Evolutionary conservation across 2,329 filamentous ascomycete genomes (phyloP), one percentile per base, ranked within the genome.

Genomic region (Ceratocystiopsis minuta): DNA sequence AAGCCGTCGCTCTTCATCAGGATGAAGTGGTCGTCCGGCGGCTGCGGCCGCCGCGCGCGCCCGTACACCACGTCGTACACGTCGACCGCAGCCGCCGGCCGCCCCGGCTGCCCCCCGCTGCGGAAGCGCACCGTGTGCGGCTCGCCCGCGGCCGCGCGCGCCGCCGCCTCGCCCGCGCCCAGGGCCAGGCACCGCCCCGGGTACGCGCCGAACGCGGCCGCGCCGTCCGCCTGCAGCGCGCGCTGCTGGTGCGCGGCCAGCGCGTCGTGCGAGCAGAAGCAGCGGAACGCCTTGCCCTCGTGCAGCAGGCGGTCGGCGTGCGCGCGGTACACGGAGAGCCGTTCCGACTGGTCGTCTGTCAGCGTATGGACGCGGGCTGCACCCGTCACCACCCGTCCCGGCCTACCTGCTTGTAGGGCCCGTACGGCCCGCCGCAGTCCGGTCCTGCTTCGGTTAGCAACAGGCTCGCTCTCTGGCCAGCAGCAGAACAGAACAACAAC

Each of bases 1-100:
- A 81, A 81, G 0, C 86, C 87, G 55, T 98, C 90, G 1, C 78
- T 79, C 59, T 98, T 98, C 46, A 95, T 65, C 35, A 98, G 66
- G 46, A 98, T 82, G 16, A 86, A 88, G 53, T 96, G 87, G 50
- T 90, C 84, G 56, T 77, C 60, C 40, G 61, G 49, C 49, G 68
- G 55, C 52, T 62, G 60, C 20, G 20, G 20, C 20, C 7, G 20
- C 20, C 67, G 61, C 49, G 80, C 75, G 12, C 60, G 57, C 33
- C 84, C 84, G 53, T 92, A 93, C 11, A 96, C 78, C 33, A 88
- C 59, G 55, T 98, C 90, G 9, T 69, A 64, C 54, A 85, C 84
- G 38, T 66, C 61, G 4, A 77, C 74, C 16, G 24, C 24, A 6
- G 24, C 5, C 24, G 4, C 24, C 24, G 24, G 24, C 11, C 24